Percentiles rank a stretch among this genome's conserved stretches.
Conservation (phyloP, 208 protist genomes). For the Lotmaria passim region DNA sequence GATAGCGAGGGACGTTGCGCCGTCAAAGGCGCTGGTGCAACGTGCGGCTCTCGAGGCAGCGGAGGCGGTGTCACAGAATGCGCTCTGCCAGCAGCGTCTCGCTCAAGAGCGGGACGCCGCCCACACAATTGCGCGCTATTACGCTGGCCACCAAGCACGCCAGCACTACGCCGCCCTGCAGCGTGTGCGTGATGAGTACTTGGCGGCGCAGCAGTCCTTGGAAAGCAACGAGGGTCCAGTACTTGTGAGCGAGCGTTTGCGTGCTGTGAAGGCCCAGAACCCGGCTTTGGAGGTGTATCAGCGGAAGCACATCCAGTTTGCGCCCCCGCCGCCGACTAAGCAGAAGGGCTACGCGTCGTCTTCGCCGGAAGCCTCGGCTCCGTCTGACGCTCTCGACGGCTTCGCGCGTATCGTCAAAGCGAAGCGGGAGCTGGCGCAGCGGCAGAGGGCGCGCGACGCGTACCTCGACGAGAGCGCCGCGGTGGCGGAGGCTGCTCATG, state of each 20-base stretch:
- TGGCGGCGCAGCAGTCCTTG: slow-evolving; percentile 12
- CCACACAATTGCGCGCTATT: slow-evolving; percentile 15
- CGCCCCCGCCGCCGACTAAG: not conserved
- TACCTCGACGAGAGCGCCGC: slow-evolving; percentile 23
- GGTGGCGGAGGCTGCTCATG: slow-evolving; percentile 10
- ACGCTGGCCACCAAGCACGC: slow-evolving; percentile 10
- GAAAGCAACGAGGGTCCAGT: slow-evolving; percentile 18
- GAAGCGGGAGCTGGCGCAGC: slow-evolving; percentile 25
- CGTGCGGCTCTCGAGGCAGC: not conserved
- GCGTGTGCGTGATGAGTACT: slow-evolving; percentile 26
- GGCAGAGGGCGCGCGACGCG: slow-evolving; percentile 17
- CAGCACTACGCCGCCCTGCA: slow-evolving; percentile 17
- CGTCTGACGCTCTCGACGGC: not conserved
- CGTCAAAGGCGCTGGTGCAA: not conserved
- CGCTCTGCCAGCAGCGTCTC: slow-evolving; percentile 4
- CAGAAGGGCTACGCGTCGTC: not conserved
- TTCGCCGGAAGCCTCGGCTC: not conserved
- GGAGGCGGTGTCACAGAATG: not conserved
- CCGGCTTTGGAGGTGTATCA: slow-evolving; percentile 6
- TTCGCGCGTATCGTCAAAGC: slow-evolving; percentile 8
- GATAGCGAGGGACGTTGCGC: not conserved
- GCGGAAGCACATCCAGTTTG: not conserved
- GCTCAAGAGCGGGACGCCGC: slow-evolving; percentile 23
- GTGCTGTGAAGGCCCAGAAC: slow-evolving; percentile 13
- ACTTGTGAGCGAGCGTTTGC: slow-evolving; percentile 9